Percentiles rank a stretch among this genome's conserved stretches.
These are phyloP conservation scores for Trichoderma sp. DNA, from an alignment of 2,329 filamentous ascomycete genomes.

Conservation along the genomic window DNA sequence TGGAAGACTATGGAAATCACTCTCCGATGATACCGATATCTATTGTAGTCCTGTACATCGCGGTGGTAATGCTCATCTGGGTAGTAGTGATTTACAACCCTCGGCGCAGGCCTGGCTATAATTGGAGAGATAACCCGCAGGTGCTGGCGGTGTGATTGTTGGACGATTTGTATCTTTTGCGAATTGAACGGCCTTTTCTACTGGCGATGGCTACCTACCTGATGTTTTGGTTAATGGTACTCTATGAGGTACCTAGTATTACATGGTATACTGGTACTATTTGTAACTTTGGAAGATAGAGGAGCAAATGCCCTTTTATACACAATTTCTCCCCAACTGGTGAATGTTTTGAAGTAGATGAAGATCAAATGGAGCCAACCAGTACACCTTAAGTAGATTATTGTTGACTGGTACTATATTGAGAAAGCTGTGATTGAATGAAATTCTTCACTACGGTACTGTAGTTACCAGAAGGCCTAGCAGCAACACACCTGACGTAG, in stretches of 20 bases:
- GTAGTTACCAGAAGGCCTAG: no score
- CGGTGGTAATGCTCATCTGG: neutral
- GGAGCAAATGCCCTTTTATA: no score
- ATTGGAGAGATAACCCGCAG: neutral
- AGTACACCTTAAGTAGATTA: no score
- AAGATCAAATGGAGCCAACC: no score
- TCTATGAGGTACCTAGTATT: neutral
- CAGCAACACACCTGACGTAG: no score
- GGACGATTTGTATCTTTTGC: neutral
- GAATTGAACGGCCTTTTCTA: neutral
- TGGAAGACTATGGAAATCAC: neutral
- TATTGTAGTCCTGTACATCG: neutral
- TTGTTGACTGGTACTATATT: no score
- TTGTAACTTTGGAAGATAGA: no score
- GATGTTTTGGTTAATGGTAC: neutral
- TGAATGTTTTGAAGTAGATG: no score
- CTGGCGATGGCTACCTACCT: neutral
- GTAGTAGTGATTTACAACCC: neutral
- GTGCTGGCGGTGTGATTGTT: neutral
- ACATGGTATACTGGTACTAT: neutral
- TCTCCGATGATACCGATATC: neutral
- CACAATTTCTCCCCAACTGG: no score
- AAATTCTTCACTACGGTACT: no score
- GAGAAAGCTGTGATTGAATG: no score
- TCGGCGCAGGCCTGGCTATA: neutral